Base-by-base conservation (phyloP, 2,329 filamentous ascomycete genomes). In the Aspergillus luchuensis region DNA sequence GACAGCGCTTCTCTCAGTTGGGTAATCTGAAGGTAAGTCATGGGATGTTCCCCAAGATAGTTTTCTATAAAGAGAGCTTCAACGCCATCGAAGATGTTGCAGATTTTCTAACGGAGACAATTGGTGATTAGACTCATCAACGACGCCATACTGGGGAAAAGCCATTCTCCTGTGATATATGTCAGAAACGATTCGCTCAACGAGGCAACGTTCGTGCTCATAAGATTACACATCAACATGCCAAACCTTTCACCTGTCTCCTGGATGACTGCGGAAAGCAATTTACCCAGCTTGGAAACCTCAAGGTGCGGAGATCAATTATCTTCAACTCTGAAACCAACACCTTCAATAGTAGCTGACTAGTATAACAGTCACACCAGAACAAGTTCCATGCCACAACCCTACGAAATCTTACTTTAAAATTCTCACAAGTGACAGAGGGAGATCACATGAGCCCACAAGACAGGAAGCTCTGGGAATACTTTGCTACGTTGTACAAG, bases 311-410 rank as follows among this genome's bases (percentile, higher is more conserved):
- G n/a, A 33, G 25, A 23, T 30, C 4, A 47, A 59, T 21, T 2
- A n/a, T 19, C 17, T 41, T 11, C 13, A 30, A 47, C 45, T 33
- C 25, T 43, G 28, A 39, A 13, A 33, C 39, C 41, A 51, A 25
- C 5, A 50, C 25, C 13, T 21, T 23, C 21, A 15, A n/a, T 36
- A 11, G 5, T 36, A 45, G 33, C 66, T 63, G 56, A 63, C 54
- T 39, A 21, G 21, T 30, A 58, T 52, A 64, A 59, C 60, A 92
- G 89, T 91, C 90, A 2, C 94, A 98, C 72, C 92, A 96, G 77
- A 97, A 97, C 80, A 94, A 93, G 72, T 97, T 96, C 74, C 94
- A 98, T 76, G 85, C 86, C 39, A 79, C 85, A n/a, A 89, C 90
- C 0, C 82, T 97, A 41, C 83, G 86, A 61, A 81, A 84, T 13